Evolutionary conservation across 352 stramenopile species (phyloP).

Genomic region (Globisporangium spiculum): DNA sequence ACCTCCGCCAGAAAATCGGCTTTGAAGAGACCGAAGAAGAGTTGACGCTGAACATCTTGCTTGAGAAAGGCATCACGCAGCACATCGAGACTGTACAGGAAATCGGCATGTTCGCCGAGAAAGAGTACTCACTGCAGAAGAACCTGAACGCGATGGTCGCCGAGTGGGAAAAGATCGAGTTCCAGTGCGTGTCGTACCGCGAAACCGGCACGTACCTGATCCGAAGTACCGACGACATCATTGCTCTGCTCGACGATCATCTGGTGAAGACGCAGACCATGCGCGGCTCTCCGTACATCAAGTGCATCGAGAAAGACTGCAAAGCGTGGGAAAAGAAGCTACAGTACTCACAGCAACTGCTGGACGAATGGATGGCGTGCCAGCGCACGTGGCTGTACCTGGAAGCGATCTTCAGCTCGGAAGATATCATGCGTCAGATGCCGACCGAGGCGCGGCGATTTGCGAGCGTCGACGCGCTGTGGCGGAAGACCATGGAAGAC

Average conservation of each 20-base stretch:
- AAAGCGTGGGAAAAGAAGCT: conserved; percentile 90
- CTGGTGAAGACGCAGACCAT: conserved; percentile 95
- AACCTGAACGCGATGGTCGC: conserved; percentile 91
- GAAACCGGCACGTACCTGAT: conserved; percentile 91
- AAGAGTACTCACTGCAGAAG: conserved; percentile 94
- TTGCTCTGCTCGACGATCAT: conserved; percentile 92
- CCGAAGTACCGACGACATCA: conserved; percentile 87
- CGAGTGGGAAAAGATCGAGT: conserved; percentile 93
- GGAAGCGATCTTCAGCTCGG: conserved; percentile 94
- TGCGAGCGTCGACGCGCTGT: conserved; percentile 85
- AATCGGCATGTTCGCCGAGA: conserved; percentile 91
- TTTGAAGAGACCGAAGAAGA: conserved; percentile 86
- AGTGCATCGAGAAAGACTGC: conserved; percentile 91
- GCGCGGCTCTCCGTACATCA: conserved; percentile 93
- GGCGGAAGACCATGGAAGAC: conserved; percentile 92
- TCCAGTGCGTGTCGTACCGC: conserved; percentile 91
- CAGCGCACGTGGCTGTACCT: conserved; percentile 96
- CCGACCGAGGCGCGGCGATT: conserved; percentile 89
- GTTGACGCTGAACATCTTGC: conserved; percentile 73
- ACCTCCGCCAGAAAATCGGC: conserved; percentile 86
- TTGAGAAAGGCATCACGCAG: conserved; percentile 79
- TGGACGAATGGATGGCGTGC: conserved; percentile 94
- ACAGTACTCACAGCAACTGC: conserved; percentile 86
- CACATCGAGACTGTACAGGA: conserved; percentile 91
- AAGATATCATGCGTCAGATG: conserved; percentile 96